Evolutionary conservation across 805 yeast genomes (phyloP).

Genomic region (Metschnikowia continentalis): DNA sequence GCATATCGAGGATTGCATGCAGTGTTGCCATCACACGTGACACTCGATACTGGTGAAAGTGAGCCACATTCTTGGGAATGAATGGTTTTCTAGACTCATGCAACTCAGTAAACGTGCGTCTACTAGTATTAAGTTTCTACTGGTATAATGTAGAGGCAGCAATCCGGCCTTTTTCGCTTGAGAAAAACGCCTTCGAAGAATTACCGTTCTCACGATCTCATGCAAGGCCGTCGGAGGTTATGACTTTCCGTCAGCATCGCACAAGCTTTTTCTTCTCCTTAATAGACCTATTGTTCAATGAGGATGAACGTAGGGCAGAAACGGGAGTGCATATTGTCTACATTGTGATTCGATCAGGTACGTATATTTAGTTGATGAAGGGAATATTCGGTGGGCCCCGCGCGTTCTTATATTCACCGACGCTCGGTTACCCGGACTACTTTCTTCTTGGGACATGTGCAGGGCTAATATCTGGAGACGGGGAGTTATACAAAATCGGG

Average conservation of each 20-base stretch:
- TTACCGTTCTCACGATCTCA: conserved; percentile 19
- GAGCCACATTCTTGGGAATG: not conserved
- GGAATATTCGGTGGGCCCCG: not conserved
- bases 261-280: conserved; percentile 21
- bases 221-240: conserved; percentile 15
- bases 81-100: not conserved
- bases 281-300: conserved; percentile 18
- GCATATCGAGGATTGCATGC: not conserved
- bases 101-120: not conserved
- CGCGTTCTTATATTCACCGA: conserved; percentile 7
- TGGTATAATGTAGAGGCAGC: conserved; percentile 13
- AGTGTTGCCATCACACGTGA: conserved; percentile 9
- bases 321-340: conserved; percentile 16
- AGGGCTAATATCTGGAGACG: not conserved
- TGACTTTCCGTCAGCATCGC: conserved; percentile 15
- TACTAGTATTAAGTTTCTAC: too few relatives aligned
- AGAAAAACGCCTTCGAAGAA: conserved; percentile 12
- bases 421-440: conserved; percentile 8
- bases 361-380: not conserved
- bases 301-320: conserved; percentile 22
- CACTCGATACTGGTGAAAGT: not conserved
- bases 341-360: not conserved
- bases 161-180: conserved; percentile 10
- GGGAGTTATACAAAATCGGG: not conserved
- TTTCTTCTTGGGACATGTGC: not conserved